These are phyloP conservation scores for Ceriops tagal DNA, from an alignment of 345 rosid genomes.

Conservation along the genomic window DNA sequence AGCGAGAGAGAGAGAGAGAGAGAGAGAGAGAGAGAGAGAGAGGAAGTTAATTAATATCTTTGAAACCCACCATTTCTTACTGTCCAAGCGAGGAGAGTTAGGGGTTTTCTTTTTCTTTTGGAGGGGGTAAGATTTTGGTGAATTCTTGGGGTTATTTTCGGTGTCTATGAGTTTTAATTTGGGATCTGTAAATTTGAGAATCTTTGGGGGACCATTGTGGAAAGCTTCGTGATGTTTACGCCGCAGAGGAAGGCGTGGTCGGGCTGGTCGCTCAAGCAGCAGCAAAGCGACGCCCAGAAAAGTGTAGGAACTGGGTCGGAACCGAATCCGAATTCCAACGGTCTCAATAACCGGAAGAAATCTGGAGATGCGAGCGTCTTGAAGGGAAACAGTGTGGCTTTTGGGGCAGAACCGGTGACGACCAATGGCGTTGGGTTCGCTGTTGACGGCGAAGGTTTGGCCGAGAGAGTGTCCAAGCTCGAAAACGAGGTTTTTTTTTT, in stretches of 20 bases:
- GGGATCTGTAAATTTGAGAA: constrained; percentile 1
- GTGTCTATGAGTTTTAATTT: too few species aligned
- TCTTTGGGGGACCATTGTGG: constrained; percentile 21
- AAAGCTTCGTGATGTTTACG: constrained; percentile 54
- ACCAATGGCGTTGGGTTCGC: constrained; percentile 36
- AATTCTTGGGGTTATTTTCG: constrained; percentile 12
- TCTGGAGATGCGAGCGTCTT: constrained; percentile 29
- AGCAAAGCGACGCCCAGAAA: constrained; percentile 25
- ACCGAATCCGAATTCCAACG: constrained; percentile 13
- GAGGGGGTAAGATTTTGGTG: not conserved
- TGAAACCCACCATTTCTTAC: not conserved
- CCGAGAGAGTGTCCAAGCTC: constrained; percentile 53
- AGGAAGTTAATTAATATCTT: not conserved
- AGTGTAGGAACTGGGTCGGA: constrained; percentile 37
- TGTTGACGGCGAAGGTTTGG: constrained; percentile 36
- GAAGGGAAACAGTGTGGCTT: constrained; percentile 47
- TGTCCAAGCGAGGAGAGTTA: not conserved
- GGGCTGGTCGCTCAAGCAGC: constrained; percentile 60
- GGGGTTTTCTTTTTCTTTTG: not conserved
- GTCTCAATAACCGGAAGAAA: not conserved
- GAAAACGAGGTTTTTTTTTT: constrained; percentile 62
- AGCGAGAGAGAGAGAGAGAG: not conserved
- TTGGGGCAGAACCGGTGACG: constrained; percentile 40
- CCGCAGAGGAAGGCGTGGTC: constrained; percentile 71
- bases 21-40: constrained; percentile 3